Evolutionary conservation across 2,329 filamentous ascomycete genomes (phyloP), one percentile per base, ranked within the genome.

Genomic region (Mycogone perniciosa): DNA sequence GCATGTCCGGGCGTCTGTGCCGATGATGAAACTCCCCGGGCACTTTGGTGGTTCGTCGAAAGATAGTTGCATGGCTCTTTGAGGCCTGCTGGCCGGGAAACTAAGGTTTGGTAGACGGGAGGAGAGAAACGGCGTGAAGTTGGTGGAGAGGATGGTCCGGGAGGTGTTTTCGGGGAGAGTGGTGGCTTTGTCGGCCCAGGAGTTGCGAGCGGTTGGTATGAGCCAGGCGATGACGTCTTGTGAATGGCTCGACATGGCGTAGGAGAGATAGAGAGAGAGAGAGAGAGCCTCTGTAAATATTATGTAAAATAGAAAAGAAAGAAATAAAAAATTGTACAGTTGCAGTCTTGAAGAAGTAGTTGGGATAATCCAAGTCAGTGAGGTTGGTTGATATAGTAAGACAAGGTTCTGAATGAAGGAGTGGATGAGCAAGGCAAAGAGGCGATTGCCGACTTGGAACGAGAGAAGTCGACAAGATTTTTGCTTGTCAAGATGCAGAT

Each of bases 191-290:
- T 69, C 66, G 53, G 67, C 65, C 52, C 52, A 54, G 7, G 65
- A 62, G 56, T 62, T 60, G 44, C 62, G 61, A 26, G 66, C 59
- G 52, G 67, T 67, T 38, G 67, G 68, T 45, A 71, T 63, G 57
- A 71, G 67, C 67, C 67, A 71, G 58, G 68, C 68, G 58, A 71
- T 69, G 53, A 68, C 60, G 51, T 69, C 59, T 51, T 58, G 50
- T 48, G 51, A 46, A 54, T 51, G 53, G 31, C 53, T 49, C 56
- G 57, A 55, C 58, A 59, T 54, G 49, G 46, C 34, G 46, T 47
- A 34, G 44, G 13, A 31, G 53, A 57, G 54, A 38, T 49, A 54
- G 39, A 41, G 55, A 48, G 41, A 48, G 27, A 51, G 35, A 44
- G 48, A 48, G 35, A 39, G 30, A 10, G 6, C 20, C n/a, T 50